phyloP scores from a whole-genome alignment of 1,284 basidiomycete genomes.

The Pulveroboletus sp. region DNA sequence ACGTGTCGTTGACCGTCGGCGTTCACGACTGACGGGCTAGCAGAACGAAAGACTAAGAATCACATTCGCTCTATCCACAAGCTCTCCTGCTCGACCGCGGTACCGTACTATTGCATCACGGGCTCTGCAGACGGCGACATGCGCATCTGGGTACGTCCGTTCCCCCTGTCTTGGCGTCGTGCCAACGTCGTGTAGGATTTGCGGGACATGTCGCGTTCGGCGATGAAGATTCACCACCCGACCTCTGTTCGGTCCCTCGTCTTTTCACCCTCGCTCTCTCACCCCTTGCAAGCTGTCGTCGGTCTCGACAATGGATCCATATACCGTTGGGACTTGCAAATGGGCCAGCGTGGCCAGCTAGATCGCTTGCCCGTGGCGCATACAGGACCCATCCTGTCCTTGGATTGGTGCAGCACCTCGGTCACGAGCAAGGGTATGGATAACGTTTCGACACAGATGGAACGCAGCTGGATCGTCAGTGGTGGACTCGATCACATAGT shows the following conservation, averaged over 20 bases:
- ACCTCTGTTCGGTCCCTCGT: constrained; percentile 70
- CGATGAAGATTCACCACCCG: constrained; percentile 74
- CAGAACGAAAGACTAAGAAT: constrained; percentile 73
- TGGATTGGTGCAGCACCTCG: constrained; percentile 69
- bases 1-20: constrained; percentile 22
- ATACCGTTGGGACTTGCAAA: constrained; percentile 75
- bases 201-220: constrained; percentile 66
- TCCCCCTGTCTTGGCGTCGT: not conserved
- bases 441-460: constrained; percentile 22
- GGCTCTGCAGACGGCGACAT: constrained; percentile 83
- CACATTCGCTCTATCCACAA: constrained; percentile 78
- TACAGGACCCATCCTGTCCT: constrained; percentile 69
- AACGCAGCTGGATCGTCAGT: constrained; percentile 76
- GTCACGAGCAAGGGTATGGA: constrained; percentile 23
- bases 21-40: constrained; percentile 16
- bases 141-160: constrained; percentile 71
- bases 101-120: constrained; percentile 73
- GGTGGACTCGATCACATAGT: constrained; percentile 81
- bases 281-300: constrained; percentile 70
- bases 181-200: constrained; percentile 58
- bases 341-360: constrained; percentile 68
- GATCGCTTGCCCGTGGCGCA: constrained; percentile 82
- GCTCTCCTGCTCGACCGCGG: constrained; percentile 61
- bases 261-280: constrained; percentile 66
- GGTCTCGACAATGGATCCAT: constrained; percentile 82